Evolutionary conservation across 1,139 yeast genomes (phyloP).

Genomic region (Scheffersomyces lignicola): DNA sequence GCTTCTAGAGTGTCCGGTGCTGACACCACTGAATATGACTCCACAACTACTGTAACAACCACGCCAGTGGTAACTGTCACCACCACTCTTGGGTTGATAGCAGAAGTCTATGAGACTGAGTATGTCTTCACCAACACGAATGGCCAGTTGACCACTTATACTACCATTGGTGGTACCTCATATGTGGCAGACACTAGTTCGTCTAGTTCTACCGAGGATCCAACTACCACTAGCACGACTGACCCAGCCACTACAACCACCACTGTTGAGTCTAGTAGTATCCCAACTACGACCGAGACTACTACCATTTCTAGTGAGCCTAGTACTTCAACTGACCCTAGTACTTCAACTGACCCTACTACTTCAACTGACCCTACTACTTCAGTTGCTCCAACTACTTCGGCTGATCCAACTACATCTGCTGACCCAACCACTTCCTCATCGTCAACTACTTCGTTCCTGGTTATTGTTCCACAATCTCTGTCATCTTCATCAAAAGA

Average conservation of each 20-base stretch:
- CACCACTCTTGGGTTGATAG: constrained; percentile 28
- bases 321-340: constrained; percentile 8
- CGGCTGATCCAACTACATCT: constrained; percentile 9
- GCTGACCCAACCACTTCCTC: constrained; percentile 8
- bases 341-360: constrained; percentile 7
- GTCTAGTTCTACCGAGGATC: too few relatives aligned
- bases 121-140: constrained; percentile 33
- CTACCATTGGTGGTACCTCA: constrained; percentile 26
- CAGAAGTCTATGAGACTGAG: constrained; percentile 32
- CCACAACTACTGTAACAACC: constrained; percentile 26
- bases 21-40: constrained; percentile 15
- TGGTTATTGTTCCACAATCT: too few relatives aligned
- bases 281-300: constrained; percentile 9
- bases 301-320: constrained; percentile 7
- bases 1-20: constrained; percentile 10
- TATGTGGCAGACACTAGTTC: neutral
- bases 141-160: constrained; percentile 36
- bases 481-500: too few relatives aligned
- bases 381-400: constrained; percentile 9
- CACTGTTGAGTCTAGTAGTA: too few relatives aligned
- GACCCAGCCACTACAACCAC: constrained; percentile 8
- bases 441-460: too few relatives aligned
- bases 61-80: constrained; percentile 35
- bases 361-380: constrained; percentile 9
- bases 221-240: constrained; percentile 12